Evolutionary conservation across 176 grass and related monocot genomes (phyloP), one percentile per base, ranked within the genome.

Genomic region (Cenchrus americanus): DNA sequence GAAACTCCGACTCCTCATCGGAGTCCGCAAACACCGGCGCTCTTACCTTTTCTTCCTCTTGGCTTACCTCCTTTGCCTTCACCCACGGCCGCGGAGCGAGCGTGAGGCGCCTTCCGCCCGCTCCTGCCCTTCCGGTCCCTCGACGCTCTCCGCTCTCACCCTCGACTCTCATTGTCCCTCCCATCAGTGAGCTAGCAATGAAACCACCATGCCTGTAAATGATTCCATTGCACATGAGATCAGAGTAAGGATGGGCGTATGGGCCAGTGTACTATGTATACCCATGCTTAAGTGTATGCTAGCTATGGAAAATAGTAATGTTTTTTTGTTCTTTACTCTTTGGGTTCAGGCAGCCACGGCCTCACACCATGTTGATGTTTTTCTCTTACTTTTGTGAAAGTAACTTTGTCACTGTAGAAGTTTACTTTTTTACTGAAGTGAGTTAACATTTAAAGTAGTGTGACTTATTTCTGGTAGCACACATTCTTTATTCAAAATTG

Each of bases 251-350:
- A 48, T 80, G 62, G 76, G 43, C 65, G 44, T 58, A 78, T 86
- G 73, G 83, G 27, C 79, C 87, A 86, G 5, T 32, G 76, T 66
- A 75, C 30, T 43, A 13, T 67, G 48, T 83, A 15, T 53, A 41
- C 48, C 71, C 69, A 74, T 78, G 71, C 37, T 85, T 48, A 64
- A 66, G 23, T 87, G 58, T 78, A 73, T 62, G 78, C 65, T 86
- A 63, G 58, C 68, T 70, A 82, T 76, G 51, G 42, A 68, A 69
- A 41, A 77, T 5, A 77, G 37, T 27, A 71, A 58, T 73, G 83
- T n/a, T 10, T 43, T 15, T 54, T 83, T 62, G 83, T 77, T 85
- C 61, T 86, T 75, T 77, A 73, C 68, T 75, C 76, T 74, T 21
- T 81, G 50, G 62, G 19, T 73, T 58, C 48, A 63, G n/a, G 50